A percentile compares a stretch with the other conserved stretches of the same genome.
Evolutionary conservation across 139 green algal species (phyloP).

Genomic region (Closterium sp.): DNA sequence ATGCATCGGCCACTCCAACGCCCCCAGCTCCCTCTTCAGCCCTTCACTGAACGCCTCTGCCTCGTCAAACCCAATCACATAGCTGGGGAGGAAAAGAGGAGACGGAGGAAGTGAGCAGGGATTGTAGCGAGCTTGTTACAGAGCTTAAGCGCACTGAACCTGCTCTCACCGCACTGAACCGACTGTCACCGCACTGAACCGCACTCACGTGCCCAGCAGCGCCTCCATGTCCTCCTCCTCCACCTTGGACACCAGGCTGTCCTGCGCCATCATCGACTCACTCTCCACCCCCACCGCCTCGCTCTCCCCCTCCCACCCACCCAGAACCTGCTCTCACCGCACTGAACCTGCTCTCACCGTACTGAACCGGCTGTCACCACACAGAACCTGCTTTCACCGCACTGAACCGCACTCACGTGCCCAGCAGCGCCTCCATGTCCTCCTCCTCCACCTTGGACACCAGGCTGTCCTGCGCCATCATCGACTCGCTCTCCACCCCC

Average conservation of each 20-base stretch:
- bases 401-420: conserved; percentile 22
- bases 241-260: conserved; percentile 21
- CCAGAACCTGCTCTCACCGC: background rate
- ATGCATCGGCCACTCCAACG: no score
- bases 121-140: no score
- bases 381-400: background rate
- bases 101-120: no score
- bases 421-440: conserved; percentile 43
- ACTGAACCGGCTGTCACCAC: background rate
- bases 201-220: conserved; percentile 31
- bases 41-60: conserved; percentile 54
- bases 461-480: conserved; percentile 16
- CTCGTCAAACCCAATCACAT: conserved; percentile 52
- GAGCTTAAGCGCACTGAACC: background rate
- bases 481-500: background rate
- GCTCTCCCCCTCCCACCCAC: background rate
- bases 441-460: conserved; percentile 33
- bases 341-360: background rate
- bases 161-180: background rate
- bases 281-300: background rate
- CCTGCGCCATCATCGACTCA: background rate
- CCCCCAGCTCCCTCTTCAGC: conserved; percentile 39
- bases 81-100: conserved; percentile 4
- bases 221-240: conserved; percentile 44
- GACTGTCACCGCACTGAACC: background rate